Base-by-base conservation (phyloP, 179 eudicot species). In the Silene vulgaris region DNA sequence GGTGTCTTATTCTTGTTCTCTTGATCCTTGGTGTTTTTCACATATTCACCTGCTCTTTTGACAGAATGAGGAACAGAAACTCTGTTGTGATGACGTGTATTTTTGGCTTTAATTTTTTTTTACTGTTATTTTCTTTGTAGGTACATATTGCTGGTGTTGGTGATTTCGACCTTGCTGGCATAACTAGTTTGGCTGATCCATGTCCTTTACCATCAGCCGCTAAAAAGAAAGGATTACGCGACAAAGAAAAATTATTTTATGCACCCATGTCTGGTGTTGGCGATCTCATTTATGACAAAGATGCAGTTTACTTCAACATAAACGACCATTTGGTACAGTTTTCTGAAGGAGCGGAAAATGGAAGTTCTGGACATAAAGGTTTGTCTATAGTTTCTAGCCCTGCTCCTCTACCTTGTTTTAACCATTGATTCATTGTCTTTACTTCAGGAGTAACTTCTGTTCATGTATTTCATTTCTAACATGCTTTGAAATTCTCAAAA, bases 231-330 rank as follows among this genome's bases (percentile, higher is more conserved):
- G 99, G 99, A 71, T 73, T 95, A 79, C 90, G 99, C 64, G 99
- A 95, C 85, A 95, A 95, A 75, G 99, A 95, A 69, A 92, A 88
- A 80, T 86, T 95, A 16, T 93, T 95, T 82, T 95, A 95, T 84
- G 99, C 97, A 29, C 99, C 97, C 77, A 90, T 95, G 99, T 93
- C 97, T 75, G 97, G 99, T 43, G 77, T 95, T 65, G 99, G 99
- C 35, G 99, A 95, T 84, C 96, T 95, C 6, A 74, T 93, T 8
- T 89, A 90, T 85, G 99, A 95, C 78, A 93, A 93, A 79, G 97
- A 93, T 90, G 99, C 96, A 77, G 88, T 95, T 50, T 93, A 93
- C 81, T 88, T 93, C 73, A 87, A 92, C 79, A 92, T 95, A 66
- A 89, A 90, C 80, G 97, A 93, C 74, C 96, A 88, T 74, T 85